A percentile compares a stretch with the other conserved stretches of the same genome.
These are phyloP conservation scores for Crepidotus sp. DNA, from an alignment of 1,284 basidiomycete species.

Conservation along the genomic window DNA sequence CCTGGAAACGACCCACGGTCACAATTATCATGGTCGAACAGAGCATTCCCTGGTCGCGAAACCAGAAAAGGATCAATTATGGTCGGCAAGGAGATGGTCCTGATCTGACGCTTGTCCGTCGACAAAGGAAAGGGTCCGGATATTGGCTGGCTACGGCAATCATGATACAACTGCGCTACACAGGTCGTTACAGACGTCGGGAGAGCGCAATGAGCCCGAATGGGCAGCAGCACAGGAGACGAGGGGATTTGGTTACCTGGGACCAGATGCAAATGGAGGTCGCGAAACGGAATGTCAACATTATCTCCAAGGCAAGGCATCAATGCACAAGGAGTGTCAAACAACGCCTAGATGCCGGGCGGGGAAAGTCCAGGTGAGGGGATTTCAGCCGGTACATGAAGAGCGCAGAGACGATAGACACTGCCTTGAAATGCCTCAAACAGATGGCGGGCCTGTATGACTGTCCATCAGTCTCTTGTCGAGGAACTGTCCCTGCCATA, in stretches of 20 bases:
- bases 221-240: background rate
- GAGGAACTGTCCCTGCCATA: constrained; percentile 5
- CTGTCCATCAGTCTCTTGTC: constrained; percentile 2
- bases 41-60: constrained; percentile 18
- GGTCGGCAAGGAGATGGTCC: constrained; percentile 43
- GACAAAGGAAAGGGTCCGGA: constrained; percentile 13
- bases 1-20: constrained; percentile 45
- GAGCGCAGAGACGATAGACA: constrained; percentile 5
- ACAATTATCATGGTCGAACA: constrained; percentile 36
- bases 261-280: constrained; percentile 13
- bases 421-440: constrained; percentile 7
- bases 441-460: constrained; percentile 10
- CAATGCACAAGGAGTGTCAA: constrained; percentile 12
- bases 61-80: constrained; percentile 15
- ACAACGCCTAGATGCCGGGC: constrained; percentile 10
- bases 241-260: background rate
- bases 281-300: constrained; percentile 14
- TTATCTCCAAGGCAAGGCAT: constrained; percentile 14
- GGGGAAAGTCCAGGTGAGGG: background rate
- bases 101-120: constrained; percentile 19
- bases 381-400: background rate
- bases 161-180: background rate
- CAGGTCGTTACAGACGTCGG: background rate
- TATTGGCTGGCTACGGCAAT: constrained; percentile 10
- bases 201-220: no score